Evolutionary conservation across 306 rosid genomes (phyloP), one percentile per base, ranked within the genome.

Genomic region (Ziziphus jujuba): DNA sequence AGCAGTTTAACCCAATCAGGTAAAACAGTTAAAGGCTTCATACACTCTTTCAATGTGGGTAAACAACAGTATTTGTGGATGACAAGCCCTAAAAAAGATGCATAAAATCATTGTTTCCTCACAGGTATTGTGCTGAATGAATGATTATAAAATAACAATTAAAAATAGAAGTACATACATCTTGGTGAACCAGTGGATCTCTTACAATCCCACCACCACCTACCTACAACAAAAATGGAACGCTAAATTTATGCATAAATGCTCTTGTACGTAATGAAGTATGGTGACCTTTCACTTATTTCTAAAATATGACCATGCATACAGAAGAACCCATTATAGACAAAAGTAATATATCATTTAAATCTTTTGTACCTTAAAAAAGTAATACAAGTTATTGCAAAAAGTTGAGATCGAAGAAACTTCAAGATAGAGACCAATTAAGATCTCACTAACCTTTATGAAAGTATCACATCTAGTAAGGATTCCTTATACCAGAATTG

Each of bases 141-240:
- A 19, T 21, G 59, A 53, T n/a, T n/a, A n/a, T n/a, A n/a, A n/a
- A n/a, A n/a, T n/a, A 13, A 28, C 2, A 5, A 5, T 65, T 49
- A 44, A 28, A 9, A 16, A 49, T 2, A 24, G 36, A 51, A 19
- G 34, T 44, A 66, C 66, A 48, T 64, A 80, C 88, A 80, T 80
- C 83, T 75, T 75, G 81, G 63, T 84, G 85, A 31, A 84, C 85
- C 20, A 36, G 45, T 50, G 85, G 85, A 68, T 84, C 88, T 75
- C 79, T 77, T 65, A 74, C 85, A 49, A 84, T 72, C 40, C 88
- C 85, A 51, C 85, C 85, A 63, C 77, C 75, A 66, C 85, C 88
- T 19, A 84, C 88, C 88, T 80, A 76, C 61, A 76, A 70, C 22
- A 25, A 70, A 51, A 13, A 66, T 34, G 59, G 71, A 65, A 58